phyloP scores from a whole-genome alignment of 108 stramenopile species.

The Asterionellopsis glacialis region DNA sequence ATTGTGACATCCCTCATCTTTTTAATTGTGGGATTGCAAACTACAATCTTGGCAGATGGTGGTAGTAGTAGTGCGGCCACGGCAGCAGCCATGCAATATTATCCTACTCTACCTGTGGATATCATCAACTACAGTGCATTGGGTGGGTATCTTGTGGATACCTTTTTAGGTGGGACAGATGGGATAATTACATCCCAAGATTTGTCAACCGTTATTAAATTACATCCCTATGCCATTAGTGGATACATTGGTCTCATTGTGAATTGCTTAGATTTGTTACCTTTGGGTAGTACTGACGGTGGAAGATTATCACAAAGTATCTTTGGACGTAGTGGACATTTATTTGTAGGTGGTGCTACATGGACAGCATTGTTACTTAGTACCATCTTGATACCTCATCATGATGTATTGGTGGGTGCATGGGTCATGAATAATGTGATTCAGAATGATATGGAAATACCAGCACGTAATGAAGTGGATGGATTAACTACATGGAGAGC shows the following conservation, averaged over 20 bases:
- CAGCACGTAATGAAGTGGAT: slow-evolving; percentile 48
- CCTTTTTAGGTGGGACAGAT: slow-evolving; percentile 14
- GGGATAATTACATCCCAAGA: slow-evolving; percentile 54
- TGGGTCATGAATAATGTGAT: slow-evolving; percentile 27
- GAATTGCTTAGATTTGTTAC: slow-evolving; percentile 66
- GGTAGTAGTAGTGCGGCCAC: too few relatives aligned
- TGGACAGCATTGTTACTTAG: slow-evolving; percentile 43
- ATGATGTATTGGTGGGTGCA: slow-evolving; percentile 19
- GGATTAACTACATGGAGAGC: slow-evolving; percentile 28
- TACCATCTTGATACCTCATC: slow-evolving; percentile 34
- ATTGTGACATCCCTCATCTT: slow-evolving; percentile 43
- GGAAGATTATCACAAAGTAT: slow-evolving; percentile 59
- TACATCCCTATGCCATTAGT: slow-evolving; percentile 78
- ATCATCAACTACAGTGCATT: slow-evolving; percentile 52
- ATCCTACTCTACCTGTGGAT: slow-evolving; percentile 59
- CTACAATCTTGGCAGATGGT: slow-evolving; percentile 43
- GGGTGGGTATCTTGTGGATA: slow-evolving; percentile 61
- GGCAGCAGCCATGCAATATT: slow-evolving; percentile 24
- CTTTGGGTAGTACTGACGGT: slow-evolving; percentile 73
- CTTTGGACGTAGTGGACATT: slow-evolving; percentile 60
- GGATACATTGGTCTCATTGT: slow-evolving; percentile 69
- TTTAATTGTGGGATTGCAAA: slow-evolving; percentile 48
- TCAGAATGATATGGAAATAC: slow-evolving; percentile 57
- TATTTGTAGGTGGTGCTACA: slow-evolving; percentile 36
- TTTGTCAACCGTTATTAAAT: slow-evolving; percentile 36